These are phyloP conservation scores for Clitoria ternatea DNA, from an alignment of 306 rosid species.

Conservation along the genomic window DNA sequence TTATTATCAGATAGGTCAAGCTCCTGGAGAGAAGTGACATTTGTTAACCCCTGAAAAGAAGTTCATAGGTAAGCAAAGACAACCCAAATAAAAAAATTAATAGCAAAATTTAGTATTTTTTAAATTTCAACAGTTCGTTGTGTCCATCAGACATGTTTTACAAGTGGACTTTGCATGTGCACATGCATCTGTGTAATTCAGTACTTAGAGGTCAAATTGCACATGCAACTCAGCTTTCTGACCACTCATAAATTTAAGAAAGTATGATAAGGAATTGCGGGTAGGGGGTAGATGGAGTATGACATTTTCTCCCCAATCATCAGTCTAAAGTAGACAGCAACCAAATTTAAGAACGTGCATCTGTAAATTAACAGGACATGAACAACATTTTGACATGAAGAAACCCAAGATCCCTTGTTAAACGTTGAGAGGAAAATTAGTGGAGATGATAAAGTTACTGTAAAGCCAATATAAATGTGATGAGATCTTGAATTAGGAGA, in stretches of 20 bases:
- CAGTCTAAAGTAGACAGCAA: not conserved
- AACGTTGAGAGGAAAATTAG: not conserved
- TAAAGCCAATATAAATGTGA: not conserved
- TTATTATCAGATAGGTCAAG: conserved; percentile 80
- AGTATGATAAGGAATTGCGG: not conserved
- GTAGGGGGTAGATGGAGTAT: not conserved
- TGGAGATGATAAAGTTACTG: not conserved
- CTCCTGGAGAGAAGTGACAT: conserved; percentile 65
- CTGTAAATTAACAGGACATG: not conserved
- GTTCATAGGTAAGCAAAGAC: conserved; percentile 9
- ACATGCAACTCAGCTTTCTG: not conserved
- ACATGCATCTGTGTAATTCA: not conserved
- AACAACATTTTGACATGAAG: not conserved
- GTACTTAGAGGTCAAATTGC: conserved; percentile 11
- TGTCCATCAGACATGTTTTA: conserved; percentile 1
- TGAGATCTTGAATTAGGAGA: too few relatives aligned
- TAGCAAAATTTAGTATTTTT: not conserved
- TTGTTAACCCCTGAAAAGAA: conserved; percentile 62
- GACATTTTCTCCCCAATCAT: not conserved
- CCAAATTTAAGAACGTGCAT: not conserved
- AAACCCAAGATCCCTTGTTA: not conserved
- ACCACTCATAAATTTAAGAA: conserved; percentile 4
- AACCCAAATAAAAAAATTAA: not conserved
- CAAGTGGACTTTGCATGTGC: not conserved
- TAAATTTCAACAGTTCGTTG: not conserved